phyloP scores from a whole-genome alignment of 1,139 yeast genomes.

The Kluyveromyces marxianus region DNA sequence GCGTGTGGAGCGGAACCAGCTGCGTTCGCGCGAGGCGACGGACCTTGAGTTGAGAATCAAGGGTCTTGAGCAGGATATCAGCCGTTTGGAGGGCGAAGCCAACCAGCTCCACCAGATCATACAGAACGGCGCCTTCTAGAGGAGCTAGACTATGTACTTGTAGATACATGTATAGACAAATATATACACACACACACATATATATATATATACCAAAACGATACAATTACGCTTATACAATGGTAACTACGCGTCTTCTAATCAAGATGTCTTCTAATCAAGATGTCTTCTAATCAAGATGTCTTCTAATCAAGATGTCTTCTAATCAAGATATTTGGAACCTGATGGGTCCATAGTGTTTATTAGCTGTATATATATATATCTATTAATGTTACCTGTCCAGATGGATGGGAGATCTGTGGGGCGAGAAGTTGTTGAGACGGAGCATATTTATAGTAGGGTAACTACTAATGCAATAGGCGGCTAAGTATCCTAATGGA shows the following conservation, averaged over 20 bases:
- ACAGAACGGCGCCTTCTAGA: slow-evolving; percentile 13
- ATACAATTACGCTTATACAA: too few species aligned
- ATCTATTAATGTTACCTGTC: not conserved
- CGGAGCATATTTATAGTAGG: too few species aligned
- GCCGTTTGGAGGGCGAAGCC: slow-evolving; percentile 24
- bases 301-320: too few species aligned
- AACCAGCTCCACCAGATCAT: slow-evolving; percentile 2
- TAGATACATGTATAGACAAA: not conserved
- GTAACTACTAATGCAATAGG: too few species aligned
- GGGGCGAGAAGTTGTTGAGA: too few species aligned
- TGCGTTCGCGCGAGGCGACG: slow-evolving; percentile 21
- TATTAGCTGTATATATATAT: not conserved
- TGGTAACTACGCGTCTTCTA: too few species aligned
- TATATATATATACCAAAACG: too few species aligned
- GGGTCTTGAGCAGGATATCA: slow-evolving; percentile 30
- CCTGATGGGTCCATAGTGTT: not conserved
- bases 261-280: too few species aligned
- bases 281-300: too few species aligned
- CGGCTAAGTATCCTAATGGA: too few species aligned
- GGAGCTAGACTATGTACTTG: not conserved
- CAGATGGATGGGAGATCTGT: not conserved
- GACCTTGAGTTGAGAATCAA: slow-evolving; percentile 26
- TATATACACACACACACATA: not conserved
- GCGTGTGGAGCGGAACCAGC: slow-evolving; percentile 25
- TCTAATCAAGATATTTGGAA: not conserved